phyloP scores from a whole-genome alignment of 2,329 filamentous ascomycete species.

The Exophiala mesophila region DNA sequence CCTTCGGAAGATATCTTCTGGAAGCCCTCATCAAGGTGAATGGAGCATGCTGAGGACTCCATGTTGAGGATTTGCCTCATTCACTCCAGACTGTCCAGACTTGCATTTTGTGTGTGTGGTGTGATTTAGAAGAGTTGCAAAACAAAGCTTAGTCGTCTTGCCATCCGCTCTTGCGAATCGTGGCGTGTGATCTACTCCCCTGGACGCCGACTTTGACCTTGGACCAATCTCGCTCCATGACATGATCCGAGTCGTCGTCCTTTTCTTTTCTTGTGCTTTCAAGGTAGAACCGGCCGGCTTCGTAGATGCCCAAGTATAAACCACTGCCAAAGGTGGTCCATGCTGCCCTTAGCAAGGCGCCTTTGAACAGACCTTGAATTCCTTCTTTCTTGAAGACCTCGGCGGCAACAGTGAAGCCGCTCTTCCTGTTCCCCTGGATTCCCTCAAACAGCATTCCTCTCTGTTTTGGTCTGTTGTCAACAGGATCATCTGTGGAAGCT shows the following conservation, averaged over 20 bases:
- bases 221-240: conserved; percentile 25
- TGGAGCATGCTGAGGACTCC: too few relatives aligned
- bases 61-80: too few relatives aligned
- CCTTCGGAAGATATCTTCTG: too few relatives aligned
- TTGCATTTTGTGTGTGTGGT: too few relatives aligned
- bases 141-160: conserved; percentile 28
- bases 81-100: too few relatives aligned
- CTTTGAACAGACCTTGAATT: conserved; percentile 66
- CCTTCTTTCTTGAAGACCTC: conserved; percentile 65
- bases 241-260: conserved; percentile 16
- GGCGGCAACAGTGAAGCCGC: conserved; percentile 56
- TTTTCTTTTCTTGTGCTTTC: conserved; percentile 31
- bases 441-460: conserved; percentile 19
- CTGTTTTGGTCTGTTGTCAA: conserved; percentile 14
- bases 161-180: conserved; percentile 28
- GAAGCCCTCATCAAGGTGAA: too few relatives aligned
- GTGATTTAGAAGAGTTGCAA: too few relatives aligned
- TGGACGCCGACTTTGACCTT: conserved; percentile 27
- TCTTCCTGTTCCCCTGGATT: conserved; percentile 32
- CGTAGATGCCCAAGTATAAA: conserved; percentile 81
- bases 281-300: conserved; percentile 65
- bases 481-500: conserved; percentile 40
- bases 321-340: conserved; percentile 84
- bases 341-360: conserved; percentile 64
- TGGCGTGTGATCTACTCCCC: conserved; percentile 25